A percentile compares a stretch with the other conserved stretches of the same genome.
phyloP scores from a whole-genome alignment of 495 filamentous ascomycete species.

The Penicillium canariense region DNA sequence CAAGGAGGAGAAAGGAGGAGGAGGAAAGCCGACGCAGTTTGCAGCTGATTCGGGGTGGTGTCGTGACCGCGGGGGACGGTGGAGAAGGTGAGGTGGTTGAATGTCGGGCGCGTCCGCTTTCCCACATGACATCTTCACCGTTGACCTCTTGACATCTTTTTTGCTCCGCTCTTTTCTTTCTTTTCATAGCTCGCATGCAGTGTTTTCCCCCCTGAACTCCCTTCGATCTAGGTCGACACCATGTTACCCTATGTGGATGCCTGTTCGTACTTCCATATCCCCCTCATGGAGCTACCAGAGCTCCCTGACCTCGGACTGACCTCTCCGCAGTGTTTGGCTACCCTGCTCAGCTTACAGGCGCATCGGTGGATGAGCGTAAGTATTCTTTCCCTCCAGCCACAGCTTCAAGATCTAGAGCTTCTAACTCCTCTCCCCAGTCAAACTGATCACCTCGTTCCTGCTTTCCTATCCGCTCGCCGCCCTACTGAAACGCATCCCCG shows the following conservation, averaged over 20 bases:
- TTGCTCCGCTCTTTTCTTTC: conserved; percentile 31
- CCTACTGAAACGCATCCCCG: conserved; percentile 86
- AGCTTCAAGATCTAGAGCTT: background rate
- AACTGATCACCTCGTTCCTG: conserved; percentile 87
- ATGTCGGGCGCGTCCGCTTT: conserved; percentile 27
- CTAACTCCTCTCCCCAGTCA: conserved; percentile 58
- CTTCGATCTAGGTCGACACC: conserved; percentile 18
- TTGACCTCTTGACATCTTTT: conserved; percentile 13
- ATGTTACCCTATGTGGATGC: conserved; percentile 89
- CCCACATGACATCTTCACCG: conserved; percentile 28
- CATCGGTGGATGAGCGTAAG: conserved; percentile 84
- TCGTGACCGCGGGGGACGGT: conserved; percentile 14
- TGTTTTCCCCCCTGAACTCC: conserved; percentile 17
- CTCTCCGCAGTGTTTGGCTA: conserved; percentile 66
- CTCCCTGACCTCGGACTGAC: conserved; percentile 27
- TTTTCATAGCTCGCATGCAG: conserved; percentile 58
- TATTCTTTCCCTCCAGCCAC: background rate
- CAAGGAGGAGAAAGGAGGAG: background rate
- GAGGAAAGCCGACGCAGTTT: background rate
- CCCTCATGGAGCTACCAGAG: conserved; percentile 4
- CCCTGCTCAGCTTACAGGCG: conserved; percentile 62
- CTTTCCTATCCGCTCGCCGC: conserved; percentile 91
- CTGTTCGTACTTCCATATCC: conserved; percentile 51
- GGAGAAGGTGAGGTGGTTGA: conserved; percentile 25
- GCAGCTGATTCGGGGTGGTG: conserved; percentile 6